Evolutionary conservation across 176 grass and related monocot genomes (phyloP).

Genomic region (Paspalum notatum): DNA sequence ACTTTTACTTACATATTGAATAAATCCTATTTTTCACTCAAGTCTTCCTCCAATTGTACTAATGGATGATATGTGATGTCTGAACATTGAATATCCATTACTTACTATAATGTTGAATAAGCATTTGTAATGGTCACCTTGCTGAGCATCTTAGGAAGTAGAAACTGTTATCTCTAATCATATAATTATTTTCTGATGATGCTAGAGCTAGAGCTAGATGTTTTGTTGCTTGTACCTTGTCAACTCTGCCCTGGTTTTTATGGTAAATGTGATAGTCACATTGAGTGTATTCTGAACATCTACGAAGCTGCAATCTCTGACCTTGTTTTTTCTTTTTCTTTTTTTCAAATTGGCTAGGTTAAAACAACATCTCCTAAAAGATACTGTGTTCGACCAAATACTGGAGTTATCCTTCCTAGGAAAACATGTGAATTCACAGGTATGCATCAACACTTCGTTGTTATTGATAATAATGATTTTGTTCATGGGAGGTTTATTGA

Average conservation of each 20-base stretch:
- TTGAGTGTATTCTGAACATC: slow-evolving; percentile 2
- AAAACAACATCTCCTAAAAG: slow-evolving; percentile 98
- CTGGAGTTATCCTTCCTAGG: slow-evolving; percentile 82
- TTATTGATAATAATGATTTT: slow-evolving; percentile 27
- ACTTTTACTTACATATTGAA: not conserved
- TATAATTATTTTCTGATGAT: slow-evolving; percentile 19
- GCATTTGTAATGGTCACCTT: not conserved
- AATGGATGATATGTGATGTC: not conserved
- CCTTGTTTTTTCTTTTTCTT: not conserved
- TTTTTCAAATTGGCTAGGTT: slow-evolving; percentile 55
- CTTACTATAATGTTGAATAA: not conserved
- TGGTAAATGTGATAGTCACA: not conserved
- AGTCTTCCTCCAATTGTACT: slow-evolving; percentile 3
- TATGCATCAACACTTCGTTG: slow-evolving; percentile 35
- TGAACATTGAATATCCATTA: slow-evolving; percentile 19
- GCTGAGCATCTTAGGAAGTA: slow-evolving; percentile 3
- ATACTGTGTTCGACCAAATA: slow-evolving; percentile 95
- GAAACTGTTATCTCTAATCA: not conserved
- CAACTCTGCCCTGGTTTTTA: slow-evolving; percentile 1
- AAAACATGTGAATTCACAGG: slow-evolving; percentile 83
- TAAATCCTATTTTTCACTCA: slow-evolving; percentile 3
- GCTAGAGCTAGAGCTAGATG: slow-evolving; percentile 7
- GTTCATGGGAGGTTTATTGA: slow-evolving; percentile 20
- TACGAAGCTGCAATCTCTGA: slow-evolving; percentile 14
- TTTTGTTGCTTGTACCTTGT: slow-evolving; percentile 4